phyloP scores from a whole-genome alignment of 805 yeast genomes.

The Ogataea glucozyma region DNA sequence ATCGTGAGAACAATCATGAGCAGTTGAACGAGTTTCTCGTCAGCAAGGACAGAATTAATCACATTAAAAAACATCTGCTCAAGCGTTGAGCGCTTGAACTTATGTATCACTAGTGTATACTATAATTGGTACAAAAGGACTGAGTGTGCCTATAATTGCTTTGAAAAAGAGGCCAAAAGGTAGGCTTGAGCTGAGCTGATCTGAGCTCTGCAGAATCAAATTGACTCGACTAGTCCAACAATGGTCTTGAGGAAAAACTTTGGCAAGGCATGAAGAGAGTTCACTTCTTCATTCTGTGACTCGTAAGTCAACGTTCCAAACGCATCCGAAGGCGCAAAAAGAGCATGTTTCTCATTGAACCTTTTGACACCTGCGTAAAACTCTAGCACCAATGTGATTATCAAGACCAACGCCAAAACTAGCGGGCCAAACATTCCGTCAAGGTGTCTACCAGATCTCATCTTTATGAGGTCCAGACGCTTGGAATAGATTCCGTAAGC shows the following conservation, averaged over 20 bases:
- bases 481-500: constrained; percentile 75
- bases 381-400: constrained; percentile 66
- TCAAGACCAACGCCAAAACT: constrained; percentile 68
- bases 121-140: neutral
- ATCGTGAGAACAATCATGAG: constrained; percentile 12
- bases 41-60: constrained; percentile 29
- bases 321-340: constrained; percentile 15
- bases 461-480: constrained; percentile 71
- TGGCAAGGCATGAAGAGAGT: constrained; percentile 30
- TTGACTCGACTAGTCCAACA: constrained; percentile 27
- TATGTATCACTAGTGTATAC: constrained; percentile 4
- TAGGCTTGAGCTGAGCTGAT: neutral
- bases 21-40: constrained; percentile 18
- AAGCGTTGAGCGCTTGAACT: constrained; percentile 7
- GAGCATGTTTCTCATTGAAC: constrained; percentile 26
- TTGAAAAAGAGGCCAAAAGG: neutral
- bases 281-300: constrained; percentile 19
- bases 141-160: too few species aligned
- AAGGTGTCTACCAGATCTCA: constrained; percentile 82
- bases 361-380: constrained; percentile 64
- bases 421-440: constrained; percentile 92
- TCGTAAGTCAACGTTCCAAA: constrained; percentile 3
- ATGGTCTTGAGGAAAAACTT: constrained; percentile 27
- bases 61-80: constrained; percentile 28
- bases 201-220: too few species aligned